phyloP scores from a whole-genome alignment of 345 rosid species.

The Tarenaya hassleriana region DNA sequence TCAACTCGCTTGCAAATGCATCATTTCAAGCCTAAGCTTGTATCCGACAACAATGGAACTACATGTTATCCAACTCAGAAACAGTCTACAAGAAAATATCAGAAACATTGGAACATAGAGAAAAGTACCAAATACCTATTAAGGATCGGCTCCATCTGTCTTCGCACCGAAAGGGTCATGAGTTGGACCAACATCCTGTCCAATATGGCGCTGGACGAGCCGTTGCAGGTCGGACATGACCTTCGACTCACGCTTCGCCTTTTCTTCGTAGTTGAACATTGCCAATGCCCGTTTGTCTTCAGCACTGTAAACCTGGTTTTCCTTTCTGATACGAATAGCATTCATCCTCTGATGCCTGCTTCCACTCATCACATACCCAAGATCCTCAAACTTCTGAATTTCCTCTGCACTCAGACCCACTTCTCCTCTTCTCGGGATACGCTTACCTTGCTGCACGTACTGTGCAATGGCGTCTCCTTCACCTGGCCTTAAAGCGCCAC shows the following conservation, averaged over 20 bases:
- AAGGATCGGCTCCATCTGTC: conserved; percentile 68
- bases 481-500: conserved; percentile 97
- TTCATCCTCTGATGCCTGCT: conserved; percentile 97
- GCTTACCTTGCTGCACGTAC: conserved; percentile 97
- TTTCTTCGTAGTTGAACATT: conserved; percentile 97
- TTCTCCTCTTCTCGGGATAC: conserved; percentile 99
- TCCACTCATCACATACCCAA: conserved; percentile 99
- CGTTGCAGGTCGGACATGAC: conserved; percentile 95
- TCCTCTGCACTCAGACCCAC: conserved; percentile 98
- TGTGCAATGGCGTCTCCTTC: conserved; percentile 99
- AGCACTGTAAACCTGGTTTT: conserved; percentile 97
- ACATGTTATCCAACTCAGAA: too few species aligned
- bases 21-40: too few species aligned
- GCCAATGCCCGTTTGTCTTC: conserved; percentile 97
- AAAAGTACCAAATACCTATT: too few species aligned
- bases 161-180: conserved; percentile 89
- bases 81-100: too few species aligned
- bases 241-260: conserved; percentile 92
- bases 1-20: too few species aligned
- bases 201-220: conserved; percentile 93
- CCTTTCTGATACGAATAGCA: conserved; percentile 98
- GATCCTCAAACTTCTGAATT: conserved; percentile 81
- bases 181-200: conserved; percentile 84
- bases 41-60: too few species aligned
- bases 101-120: too few species aligned